These are phyloP conservation scores for Solanum okadae DNA, from an alignment of 257 asterid species.

Conservation along the genomic window DNA sequence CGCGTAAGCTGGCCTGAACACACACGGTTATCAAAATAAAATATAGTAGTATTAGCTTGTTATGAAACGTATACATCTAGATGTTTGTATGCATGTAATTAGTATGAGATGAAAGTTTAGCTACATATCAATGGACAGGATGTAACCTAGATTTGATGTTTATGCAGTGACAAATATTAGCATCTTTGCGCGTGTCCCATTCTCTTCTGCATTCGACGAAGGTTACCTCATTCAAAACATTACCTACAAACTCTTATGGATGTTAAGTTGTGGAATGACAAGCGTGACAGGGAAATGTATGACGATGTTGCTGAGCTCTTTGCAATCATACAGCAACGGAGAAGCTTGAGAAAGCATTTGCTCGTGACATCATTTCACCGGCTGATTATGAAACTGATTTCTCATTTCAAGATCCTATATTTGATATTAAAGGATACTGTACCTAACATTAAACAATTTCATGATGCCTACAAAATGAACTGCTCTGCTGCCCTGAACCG, in stretches of 20 bases:
- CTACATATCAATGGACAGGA: background rate
- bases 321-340: conserved; percentile 80
- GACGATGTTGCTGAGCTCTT: conserved; percentile 78
- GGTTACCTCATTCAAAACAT: background rate
- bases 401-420: conserved; percentile 71
- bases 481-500: conserved; percentile 70
- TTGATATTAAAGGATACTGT: conserved; percentile 59
- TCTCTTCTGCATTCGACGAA: conserved; percentile 66
- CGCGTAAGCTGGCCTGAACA: accelerated
- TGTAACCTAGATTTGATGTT: background rate
- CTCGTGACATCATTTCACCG: conserved; percentile 56
- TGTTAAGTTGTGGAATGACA: conserved; percentile 94
- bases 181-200: conserved; percentile 91
- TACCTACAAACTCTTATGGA: conserved; percentile 30
- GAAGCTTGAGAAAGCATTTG: conserved; percentile 34
- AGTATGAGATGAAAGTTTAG: too few relatives aligned
- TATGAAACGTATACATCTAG: too few relatives aligned
- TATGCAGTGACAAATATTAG: conserved; percentile 21
- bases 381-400: conserved; percentile 60
- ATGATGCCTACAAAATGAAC: conserved; percentile 30
- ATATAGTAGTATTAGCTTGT: too few relatives aligned
- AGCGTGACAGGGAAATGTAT: conserved; percentile 90
- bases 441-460: conserved; percentile 71
- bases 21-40: too few relatives aligned
- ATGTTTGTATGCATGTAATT: too few relatives aligned